Evolutionary conservation across 257 asterid genomes (phyloP), one percentile per base, ranked within the genome.

Genomic region (Gentiana macrophylla): DNA sequence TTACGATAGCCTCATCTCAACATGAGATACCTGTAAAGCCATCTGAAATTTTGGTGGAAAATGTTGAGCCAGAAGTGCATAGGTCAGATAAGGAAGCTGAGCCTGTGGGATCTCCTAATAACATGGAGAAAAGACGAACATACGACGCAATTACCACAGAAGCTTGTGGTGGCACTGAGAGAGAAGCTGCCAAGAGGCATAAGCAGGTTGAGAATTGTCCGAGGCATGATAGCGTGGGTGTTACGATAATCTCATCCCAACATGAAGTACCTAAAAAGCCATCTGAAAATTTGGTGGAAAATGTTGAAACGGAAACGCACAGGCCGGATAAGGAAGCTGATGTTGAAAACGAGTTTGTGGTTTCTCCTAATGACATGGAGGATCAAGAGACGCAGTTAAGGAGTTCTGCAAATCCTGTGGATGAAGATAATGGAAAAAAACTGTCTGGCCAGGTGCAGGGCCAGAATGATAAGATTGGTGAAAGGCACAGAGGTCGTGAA

Each of bases 181-280:
- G 63, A 46, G 67, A 64, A 69, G 43, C 66, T 46, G 52, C 64
- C 63, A 71, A 78, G 72, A 82, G 78, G 68, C 36, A 56, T 64
- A 77, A 79, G 77, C 77, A 57, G 70, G 72, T 37, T 62, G 12
- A 58, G 60, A 49, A 38, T 62, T 5, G 43, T 67, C 15, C 45
- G 45, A 55, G 49, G 32, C 61, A 46, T 4, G 36, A 53, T 62
- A 43, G 35, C 15, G 70, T 24, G 58, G 56, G 66, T 52, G 61
- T 58, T 37, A 43, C 56, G 50, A 49, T 37, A 48, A 67, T 57
- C 4, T 46, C 52, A 38, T 56, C 51, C 41, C 37, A 12, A 49
- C 59, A 49, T 63, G 56, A 3, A 32, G n/a, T 4, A 37, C 52
- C 49, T 53, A 54, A 52, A 46, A 64, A 66, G 60, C 38, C 65